Evolutionary conservation across 2,329 filamentous ascomycete genomes (phyloP).

Genomic region (Paecilomyces sp.): DNA sequence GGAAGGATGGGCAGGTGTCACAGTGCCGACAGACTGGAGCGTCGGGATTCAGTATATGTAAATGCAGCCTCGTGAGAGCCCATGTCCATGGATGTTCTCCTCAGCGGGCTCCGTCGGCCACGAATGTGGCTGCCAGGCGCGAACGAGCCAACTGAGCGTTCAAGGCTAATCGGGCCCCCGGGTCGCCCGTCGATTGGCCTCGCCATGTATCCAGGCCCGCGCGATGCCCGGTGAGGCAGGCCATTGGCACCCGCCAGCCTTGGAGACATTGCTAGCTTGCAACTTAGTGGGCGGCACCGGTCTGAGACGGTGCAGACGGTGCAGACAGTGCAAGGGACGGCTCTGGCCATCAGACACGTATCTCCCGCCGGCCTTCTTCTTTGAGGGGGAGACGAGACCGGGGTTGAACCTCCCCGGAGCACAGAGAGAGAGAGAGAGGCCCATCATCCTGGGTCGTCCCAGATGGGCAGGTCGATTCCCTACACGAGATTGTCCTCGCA

Average conservation of each 20-base stretch:
- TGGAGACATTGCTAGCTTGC: background rate
- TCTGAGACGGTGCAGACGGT: slow-evolving; percentile 1
- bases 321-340: background rate
- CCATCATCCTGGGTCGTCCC: background rate
- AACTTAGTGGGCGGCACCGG: background rate
- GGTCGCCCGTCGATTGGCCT: background rate
- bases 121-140: background rate
- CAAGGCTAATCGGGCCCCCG: background rate
- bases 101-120: background rate
- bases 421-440: background rate
- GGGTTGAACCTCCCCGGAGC: background rate
- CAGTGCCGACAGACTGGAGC: slow-evolving; percentile 3
- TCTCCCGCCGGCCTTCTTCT: background rate
- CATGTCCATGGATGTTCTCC: slow-evolving; percentile 9
- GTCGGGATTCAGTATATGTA: slow-evolving; percentile 1
- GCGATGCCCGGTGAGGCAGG: background rate
- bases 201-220: background rate
- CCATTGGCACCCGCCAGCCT: background rate
- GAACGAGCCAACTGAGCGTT: background rate
- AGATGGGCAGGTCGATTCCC: background rate
- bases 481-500: background rate
- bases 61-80: slow-evolving; percentile 23
- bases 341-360: background rate
- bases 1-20: slow-evolving; percentile 17
- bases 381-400: background rate